A percentile compares a stretch with the other conserved stretches of the same genome.
These are phyloP conservation scores for Ophiostoma perfectum DNA, from an alignment of 2,329 filamentous ascomycete species.

Conservation along the genomic window DNA sequence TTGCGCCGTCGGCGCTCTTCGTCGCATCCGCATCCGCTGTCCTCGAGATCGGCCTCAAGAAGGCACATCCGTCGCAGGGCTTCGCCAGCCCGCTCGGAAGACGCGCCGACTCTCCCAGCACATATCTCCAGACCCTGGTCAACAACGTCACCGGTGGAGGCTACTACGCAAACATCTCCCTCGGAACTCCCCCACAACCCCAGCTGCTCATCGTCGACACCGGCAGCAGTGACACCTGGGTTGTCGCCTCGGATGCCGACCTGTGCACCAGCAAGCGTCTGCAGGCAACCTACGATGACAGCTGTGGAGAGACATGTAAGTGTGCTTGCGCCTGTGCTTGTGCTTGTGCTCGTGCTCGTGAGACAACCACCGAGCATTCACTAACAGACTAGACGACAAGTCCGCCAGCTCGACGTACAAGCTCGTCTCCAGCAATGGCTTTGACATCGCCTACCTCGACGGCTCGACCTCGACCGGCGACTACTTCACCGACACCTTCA, in stretches of 20 bases:
- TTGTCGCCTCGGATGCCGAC: conserved; percentile 39
- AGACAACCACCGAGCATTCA: neutral
- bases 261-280: conserved; percentile 37
- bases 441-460: conserved; percentile 59
- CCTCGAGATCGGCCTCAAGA: conserved; percentile 26
- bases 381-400: conserved; percentile 35
- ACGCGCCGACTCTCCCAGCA: conserved; percentile 26
- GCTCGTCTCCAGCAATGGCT: conserved; percentile 40
- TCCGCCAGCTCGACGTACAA: conserved; percentile 45
- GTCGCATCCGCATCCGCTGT: conserved; percentile 21
- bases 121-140: conserved; percentile 38
- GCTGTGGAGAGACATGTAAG: conserved; percentile 41
- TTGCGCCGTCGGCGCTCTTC: conserved; percentile 16
- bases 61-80: conserved; percentile 22
- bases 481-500: conserved; percentile 54
- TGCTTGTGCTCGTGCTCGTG: neutral
- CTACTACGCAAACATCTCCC: conserved; percentile 52
- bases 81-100: conserved; percentile 24
- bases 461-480: conserved; percentile 49
- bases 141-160: conserved; percentile 53
- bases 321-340: neutral
- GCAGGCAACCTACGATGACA: conserved; percentile 35
- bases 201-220: conserved; percentile 56
- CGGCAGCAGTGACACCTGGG: conserved; percentile 59
- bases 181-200: conserved; percentile 54